Conservation (phyloP, 331 rosid species). For the Spiraea crenata region DNA sequence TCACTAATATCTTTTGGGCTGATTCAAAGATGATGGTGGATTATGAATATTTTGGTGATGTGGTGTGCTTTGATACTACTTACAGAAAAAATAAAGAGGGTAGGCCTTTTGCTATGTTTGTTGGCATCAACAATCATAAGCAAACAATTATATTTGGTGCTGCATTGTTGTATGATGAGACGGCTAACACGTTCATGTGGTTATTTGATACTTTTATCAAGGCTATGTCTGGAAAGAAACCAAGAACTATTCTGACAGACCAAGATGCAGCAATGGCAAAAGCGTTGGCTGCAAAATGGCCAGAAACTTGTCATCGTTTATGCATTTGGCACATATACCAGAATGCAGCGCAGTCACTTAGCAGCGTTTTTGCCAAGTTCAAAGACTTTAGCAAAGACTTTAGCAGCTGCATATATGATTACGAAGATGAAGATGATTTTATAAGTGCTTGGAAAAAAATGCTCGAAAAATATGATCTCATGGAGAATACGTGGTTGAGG, state of each 20-base stretch:
- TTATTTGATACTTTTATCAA: not conserved
- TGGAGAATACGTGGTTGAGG: too few species aligned
- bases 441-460: too few species aligned
- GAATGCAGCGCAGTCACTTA: not conserved
- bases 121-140: constrained; percentile 6
- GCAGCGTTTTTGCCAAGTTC: not conserved
- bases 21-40: too few species aligned
- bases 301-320: not conserved
- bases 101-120: not conserved
- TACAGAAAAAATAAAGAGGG: not conserved
- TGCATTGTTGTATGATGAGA: not conserved
- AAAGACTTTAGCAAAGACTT: not conserved
- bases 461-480: too few species aligned
- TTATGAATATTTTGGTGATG: not conserved
- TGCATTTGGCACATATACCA: constrained; percentile 1
- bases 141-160: not conserved
- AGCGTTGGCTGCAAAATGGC: not conserved
- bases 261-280: constrained; percentile 12
- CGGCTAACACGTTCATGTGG: not conserved
- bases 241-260: not conserved
- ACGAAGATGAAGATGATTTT: too few species aligned
- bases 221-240: not conserved
- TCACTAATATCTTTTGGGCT: too few species aligned
- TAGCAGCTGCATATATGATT: not conserved
- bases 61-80: not conserved